These are phyloP conservation scores for Picea abies DNA, from an alignment of 83 land plant genomes.

Conservation along the genomic window DNA sequence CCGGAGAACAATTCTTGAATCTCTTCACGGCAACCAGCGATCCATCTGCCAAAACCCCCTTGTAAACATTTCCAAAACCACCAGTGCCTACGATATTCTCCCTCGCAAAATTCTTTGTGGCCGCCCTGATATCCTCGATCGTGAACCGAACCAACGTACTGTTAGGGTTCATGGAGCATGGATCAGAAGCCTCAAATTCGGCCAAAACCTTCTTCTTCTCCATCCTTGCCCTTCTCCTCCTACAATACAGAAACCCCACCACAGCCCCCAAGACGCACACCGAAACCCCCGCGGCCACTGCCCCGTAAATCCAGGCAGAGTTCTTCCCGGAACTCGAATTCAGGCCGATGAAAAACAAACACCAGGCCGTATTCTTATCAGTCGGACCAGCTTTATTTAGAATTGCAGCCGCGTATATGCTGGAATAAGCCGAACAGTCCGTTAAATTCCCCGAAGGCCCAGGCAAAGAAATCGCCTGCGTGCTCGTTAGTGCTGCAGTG, in stretches of 20 bases:
- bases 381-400: slow-evolving; percentile 51
- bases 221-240: slow-evolving; percentile 3
- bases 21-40: slow-evolving; percentile 77
- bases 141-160: slow-evolving; percentile 43
- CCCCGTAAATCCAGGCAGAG: slow-evolving; percentile 17
- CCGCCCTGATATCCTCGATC: background rate
- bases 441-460: slow-evolving; percentile 36
- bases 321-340: too few relatives aligned
- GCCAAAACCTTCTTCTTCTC: background rate
- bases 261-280: background rate
- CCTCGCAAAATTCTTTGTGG: too few relatives aligned
- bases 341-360: slow-evolving; percentile 39
- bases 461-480: slow-evolving; percentile 22
- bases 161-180: slow-evolving; percentile 34
- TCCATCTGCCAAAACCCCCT: slow-evolving; percentile 64
- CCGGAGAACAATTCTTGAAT: slow-evolving; percentile 55
- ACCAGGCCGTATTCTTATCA: slow-evolving; percentile 42
- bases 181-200: background rate
- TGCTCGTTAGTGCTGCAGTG: slow-evolving; percentile 31
- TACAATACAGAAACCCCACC: slow-evolving; percentile 12
- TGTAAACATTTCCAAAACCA: slow-evolving; percentile 79
- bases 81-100: slow-evolving; percentile 47
- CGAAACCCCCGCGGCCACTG: slow-evolving; percentile 19
- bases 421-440: slow-evolving; percentile 47
- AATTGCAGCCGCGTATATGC: slow-evolving; percentile 56